Base-by-base conservation (phyloP, 2,329 filamentous ascomycete species). In the Boeremia lycopersici region DNA sequence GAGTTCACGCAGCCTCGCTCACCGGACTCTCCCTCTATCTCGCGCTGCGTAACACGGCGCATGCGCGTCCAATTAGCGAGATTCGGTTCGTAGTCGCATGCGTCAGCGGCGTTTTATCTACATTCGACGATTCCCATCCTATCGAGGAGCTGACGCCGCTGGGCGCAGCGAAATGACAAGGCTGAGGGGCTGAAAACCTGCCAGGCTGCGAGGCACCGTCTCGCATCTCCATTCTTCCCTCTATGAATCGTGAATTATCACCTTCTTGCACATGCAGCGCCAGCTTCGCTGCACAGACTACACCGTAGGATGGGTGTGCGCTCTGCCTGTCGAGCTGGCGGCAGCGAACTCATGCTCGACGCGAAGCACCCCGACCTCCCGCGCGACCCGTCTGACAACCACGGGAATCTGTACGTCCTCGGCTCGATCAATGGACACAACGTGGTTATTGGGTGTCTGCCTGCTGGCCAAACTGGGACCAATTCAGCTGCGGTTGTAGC, bases 401-500 rank as follows among this genome's bases (percentile, higher is more conserved):
- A 56, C 63, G 25, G 69, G 72, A 63, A 56, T 48, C 4, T 56
- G 8, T 62, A 63, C 41, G 23, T 46, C n/a, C 55, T 69, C 4
- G 70, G 72, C 23, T 59, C 53, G 5, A 63, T 73, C 19, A 57
- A 49, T 6, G 36, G 53, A 12, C 72, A 77, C 55, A 72, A 76
- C 35, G 59, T 76, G 17, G 71, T 70, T 12, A 52, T 60, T 10
- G 53, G 34, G 7, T 62, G 53, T 23, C 45, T 62, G 6, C 56
- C 57, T 2, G 48, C 52, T n/a, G 69, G 74, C 15, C 57, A 59
- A 25, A 70, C 69, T 39, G 77, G 76, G 9, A 76, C 55, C 10
- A 70, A 50, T 36, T 52, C 70, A 4, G 72, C 76, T 1, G 73
- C 75, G 8, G 61, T 58, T 1, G 70, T 72, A 4, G 71, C 70